Base-by-base conservation (phyloP, 2,329 filamentous ascomycete species). In the Tolypocladium album region DNA sequence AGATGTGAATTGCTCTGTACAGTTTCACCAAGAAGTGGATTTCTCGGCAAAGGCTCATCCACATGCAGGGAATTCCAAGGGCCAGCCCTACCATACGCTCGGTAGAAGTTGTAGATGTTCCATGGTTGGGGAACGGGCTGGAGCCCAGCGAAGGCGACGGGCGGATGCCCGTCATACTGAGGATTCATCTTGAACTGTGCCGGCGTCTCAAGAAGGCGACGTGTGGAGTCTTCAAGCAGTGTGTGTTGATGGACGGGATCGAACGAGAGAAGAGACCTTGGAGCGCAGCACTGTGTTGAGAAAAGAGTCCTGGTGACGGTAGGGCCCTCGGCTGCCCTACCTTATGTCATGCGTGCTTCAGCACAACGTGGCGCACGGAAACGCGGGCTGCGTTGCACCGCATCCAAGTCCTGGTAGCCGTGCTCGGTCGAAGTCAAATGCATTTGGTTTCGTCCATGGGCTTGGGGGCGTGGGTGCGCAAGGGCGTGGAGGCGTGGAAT, bases 51-150 rank as follows among this genome's bases (percentile, higher is more conserved):
- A 5, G 27, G 27, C 27, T 31, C 27, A 31, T 31, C 27, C 27
- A 31, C 27, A 31, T 31, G 27, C 27, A 31, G 27, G 27, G 27
- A 31, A 5, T 31, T 31, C 27, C 27, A 31, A 31, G 27, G 27
- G 27, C 27, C 27, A 5, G 27, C 27, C 27, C 27, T 31, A 5
- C 27, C 27, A 5, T 31, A 31, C 27, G 27, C 27, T 31, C 5
- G 3, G 61, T 75, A 78, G 71, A 76, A 79, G 59, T 71, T 61
- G n/a, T 61, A 24, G 38, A 69, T 52, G 66, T 52, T 62, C 60
- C 55, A 75, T 27, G 59, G 67, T 63, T 45, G 50, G 7, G 57
- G 43, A 2, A 38, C 27, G 9, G 8, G 24, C 27, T 47, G 56
- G 8, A 22, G 13, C 9, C 40, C 27, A 15, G 24, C 8, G 17